Evolutionary conservation across 176 grass and related monocot genomes (phyloP), one percentile per base, ranked within the genome.

Genomic region (Eragrostis curvula): DNA sequence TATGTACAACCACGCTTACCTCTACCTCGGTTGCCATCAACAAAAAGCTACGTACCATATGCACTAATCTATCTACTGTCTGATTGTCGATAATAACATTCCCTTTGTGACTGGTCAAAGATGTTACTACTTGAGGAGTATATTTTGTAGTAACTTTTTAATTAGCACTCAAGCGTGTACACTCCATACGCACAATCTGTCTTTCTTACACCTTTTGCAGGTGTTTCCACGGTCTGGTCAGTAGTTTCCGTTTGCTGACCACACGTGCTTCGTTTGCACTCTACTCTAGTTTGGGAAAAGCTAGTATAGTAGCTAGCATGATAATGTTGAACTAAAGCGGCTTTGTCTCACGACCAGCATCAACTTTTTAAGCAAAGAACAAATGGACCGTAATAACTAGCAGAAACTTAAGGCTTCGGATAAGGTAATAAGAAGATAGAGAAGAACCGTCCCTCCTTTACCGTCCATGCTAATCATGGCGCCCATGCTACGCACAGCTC

Each of bases 211-310:
- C 4, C 4, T 24, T 62, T 7, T n/a, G 51, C 66, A 46, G 55
- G 43, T 61, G 42, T 63, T 49, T 73, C 16, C 29, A 17, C 25
- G 42, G 55, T n/a, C 2, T 62, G 55, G 7, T 20, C 29, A 39
- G 11, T 24, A 17, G 28, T 61, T 62, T 12, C 58, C 23, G 23
- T 28, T 40, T 28, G 16, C 30, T n/a, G 32, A 9, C 15, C 24
- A 24, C 0, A 7, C 47, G 21, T 52, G 59, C 70, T 73, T 83
- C 58, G 59, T 56, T 9, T 75, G 81, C 81, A 67, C 36, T 67
- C 60, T 32, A 75, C 48, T 67, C 60, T 42, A 44, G 3, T 45
- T 7, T 5, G 7, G 23, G 16, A 67, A 44, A 44, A 28, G 43
- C 29, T n/a, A n/a, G n/a, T n/a, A n/a, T n/a, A n/a, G n/a, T n/a